Evolutionary conservation across 78 protist species (phyloP).

Genomic region (Dictyostelium capitatum): DNA sequence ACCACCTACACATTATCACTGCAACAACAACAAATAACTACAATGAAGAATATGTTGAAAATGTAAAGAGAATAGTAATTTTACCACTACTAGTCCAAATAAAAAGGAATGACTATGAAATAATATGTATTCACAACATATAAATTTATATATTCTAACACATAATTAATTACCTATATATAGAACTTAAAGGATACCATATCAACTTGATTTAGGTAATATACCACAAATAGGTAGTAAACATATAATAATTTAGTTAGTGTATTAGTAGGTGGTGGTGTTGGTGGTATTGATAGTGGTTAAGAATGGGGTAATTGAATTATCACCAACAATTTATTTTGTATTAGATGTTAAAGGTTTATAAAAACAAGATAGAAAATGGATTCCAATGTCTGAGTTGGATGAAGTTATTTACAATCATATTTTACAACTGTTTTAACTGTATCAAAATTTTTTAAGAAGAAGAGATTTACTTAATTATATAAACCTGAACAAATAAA

Average conservation of each 20-base stretch:
- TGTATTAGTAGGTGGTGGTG: background rate
- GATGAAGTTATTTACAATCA: background rate
- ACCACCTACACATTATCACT: too few species aligned
- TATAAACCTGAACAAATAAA: conserved; percentile 22
- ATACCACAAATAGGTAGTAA: background rate
- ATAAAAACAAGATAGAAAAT: conserved; percentile 43
- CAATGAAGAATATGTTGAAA: too few species aligned
- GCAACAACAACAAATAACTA: too few species aligned
- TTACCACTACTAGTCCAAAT: too few species aligned
- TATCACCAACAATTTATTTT: conserved; percentile 28
- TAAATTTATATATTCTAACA: too few species aligned
- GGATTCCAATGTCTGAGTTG: conserved; percentile 6
- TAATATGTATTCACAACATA: too few species aligned
- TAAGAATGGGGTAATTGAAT: too few species aligned
- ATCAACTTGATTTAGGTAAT: background rate
- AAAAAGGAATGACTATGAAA: too few species aligned
- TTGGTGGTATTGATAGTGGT: too few species aligned
- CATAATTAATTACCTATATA: too few species aligned
- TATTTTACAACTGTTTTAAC: conserved; percentile 14
- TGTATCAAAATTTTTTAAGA: conserved; percentile 47
- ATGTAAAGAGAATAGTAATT: too few species aligned
- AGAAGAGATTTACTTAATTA: conserved; percentile 50
- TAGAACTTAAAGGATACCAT: too few species aligned
- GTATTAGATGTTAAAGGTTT: conserved; percentile 37
- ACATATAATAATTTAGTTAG: background rate